A percentile compares a stretch with the other conserved stretches of the same genome.
Evolutionary conservation across 2,329 filamentous ascomycete genomes (phyloP).

Genomic region (Pseudonectria foliicola): DNA sequence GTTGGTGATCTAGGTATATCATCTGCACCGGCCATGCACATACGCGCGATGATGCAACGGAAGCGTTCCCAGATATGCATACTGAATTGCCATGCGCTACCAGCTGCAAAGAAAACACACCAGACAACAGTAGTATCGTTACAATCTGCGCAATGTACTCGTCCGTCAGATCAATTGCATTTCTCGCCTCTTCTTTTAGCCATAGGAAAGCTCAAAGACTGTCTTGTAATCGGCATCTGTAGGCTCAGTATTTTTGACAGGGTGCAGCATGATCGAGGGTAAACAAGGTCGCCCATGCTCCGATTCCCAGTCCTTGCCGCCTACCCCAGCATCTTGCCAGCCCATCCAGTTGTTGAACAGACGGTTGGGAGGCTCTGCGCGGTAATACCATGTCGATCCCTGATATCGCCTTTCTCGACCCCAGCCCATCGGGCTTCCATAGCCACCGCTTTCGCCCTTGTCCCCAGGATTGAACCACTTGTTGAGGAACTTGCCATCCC

Average conservation of each 20-base stretch:
- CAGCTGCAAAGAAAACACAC: too few species aligned
- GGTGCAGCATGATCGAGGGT: slow-evolving; percentile 52
- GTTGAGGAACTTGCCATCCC: slow-evolving; percentile 47
- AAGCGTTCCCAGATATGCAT: too few species aligned
- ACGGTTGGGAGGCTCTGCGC: slow-evolving; percentile 48
- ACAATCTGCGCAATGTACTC: too few species aligned
- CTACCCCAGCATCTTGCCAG: slow-evolving; percentile 47
- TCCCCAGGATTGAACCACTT: slow-evolving; percentile 55
- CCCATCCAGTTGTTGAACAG: slow-evolving; percentile 60
- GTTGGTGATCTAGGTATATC: too few species aligned
- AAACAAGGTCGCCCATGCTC: slow-evolving; percentile 49
- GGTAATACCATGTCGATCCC: slow-evolving; percentile 56
- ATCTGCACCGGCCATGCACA: too few species aligned
- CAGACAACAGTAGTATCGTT: too few species aligned
- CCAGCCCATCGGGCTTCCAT: slow-evolving; percentile 52
- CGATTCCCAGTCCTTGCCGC: slow-evolving; percentile 50
- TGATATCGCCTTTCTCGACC: slow-evolving; percentile 50
- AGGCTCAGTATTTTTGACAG: slow-evolving; percentile 50
- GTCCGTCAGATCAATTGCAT: not conserved
- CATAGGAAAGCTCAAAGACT: slow-evolving; percentile 31
- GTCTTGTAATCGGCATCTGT: slow-evolving; percentile 38
- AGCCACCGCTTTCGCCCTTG: slow-evolving; percentile 45
- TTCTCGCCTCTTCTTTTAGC: slow-evolving; percentile 20
- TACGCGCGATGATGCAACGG: too few species aligned
- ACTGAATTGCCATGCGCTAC: too few species aligned